These are phyloP conservation scores for Suillus alpinus DNA, from an alignment of 768 basidiomycete species.

Conservation along the genomic window DNA sequence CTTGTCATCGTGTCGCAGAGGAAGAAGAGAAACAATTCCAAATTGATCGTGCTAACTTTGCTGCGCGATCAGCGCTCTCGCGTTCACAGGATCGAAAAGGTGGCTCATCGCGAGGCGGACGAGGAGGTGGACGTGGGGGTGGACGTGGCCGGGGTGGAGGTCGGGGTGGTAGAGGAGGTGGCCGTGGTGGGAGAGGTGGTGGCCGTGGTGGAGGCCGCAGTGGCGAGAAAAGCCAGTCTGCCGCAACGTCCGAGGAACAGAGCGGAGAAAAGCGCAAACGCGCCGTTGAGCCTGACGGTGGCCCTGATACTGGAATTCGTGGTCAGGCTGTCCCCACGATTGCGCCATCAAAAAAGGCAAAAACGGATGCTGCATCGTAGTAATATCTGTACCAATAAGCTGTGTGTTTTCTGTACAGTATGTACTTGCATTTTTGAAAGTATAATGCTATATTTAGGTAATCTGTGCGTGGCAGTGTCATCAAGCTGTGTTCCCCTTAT, in stretches of 20 bases:
- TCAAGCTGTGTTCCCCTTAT: too few species aligned
- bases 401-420: not conserved
- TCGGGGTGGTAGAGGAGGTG: slow-evolving; percentile 31
- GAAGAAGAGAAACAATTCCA: slow-evolving; percentile 71
- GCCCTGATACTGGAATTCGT: slow-evolving; percentile 62
- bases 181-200: slow-evolving; percentile 33
- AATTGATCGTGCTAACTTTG: slow-evolving; percentile 68
- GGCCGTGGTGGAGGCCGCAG: slow-evolving; percentile 18
- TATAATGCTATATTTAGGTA: too few species aligned
- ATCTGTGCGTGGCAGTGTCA: too few species aligned
- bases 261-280: slow-evolving; percentile 76
- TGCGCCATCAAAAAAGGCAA: slow-evolving; percentile 38
- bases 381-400: not conserved
- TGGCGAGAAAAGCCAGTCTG: slow-evolving; percentile 18
- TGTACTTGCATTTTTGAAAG: too few species aligned
- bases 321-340: slow-evolving; percentile 57
- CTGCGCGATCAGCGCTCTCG: slow-evolving; percentile 49
- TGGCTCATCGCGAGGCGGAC: slow-evolving; percentile 40
- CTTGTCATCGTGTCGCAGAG: slow-evolving; percentile 41
- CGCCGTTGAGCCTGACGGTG: slow-evolving; percentile 75
- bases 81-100: slow-evolving; percentile 40
- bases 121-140: slow-evolving; percentile 43
- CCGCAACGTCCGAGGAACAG: slow-evolving; percentile 38
- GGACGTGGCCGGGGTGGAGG: slow-evolving; percentile 34
- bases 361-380: slow-evolving; percentile 33